Evolutionary conservation across 768 basidiomycete genomes (phyloP), one percentile per base, ranked within the genome.

Genomic region (Psilocybe cubensis): DNA sequence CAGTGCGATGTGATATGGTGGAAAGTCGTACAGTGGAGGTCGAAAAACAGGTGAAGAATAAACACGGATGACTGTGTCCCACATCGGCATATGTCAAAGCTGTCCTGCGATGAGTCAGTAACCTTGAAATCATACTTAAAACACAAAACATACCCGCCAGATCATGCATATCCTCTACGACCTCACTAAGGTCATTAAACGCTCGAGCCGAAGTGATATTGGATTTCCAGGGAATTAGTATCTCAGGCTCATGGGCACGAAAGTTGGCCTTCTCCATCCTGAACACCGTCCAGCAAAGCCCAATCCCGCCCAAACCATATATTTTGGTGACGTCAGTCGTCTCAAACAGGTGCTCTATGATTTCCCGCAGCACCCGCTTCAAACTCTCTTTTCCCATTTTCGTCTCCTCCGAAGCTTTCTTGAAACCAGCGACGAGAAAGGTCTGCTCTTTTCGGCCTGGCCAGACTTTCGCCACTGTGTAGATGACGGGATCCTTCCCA

Each of bases 291-390:
- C 59, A 60, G 5, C 54, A 46, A 12, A 60, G 50, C 9, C 59
- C 59, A 52, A 60, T 41, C 17, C 42, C 48, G 31, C 41, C 60
- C 35, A 61, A 44, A 31, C 51, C 56, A 27, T 54, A 61, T 45
- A 61, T 57, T 33, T 48, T 28, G 24, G 60, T 61, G 27, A 57
- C 38, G 23, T 46, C 45, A 17, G 8, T 8, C n/a, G n/a, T n/a
- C 9, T 35, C 40, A 44, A 57, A 61, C 43, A 44, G 54, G 49
- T 42, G 51, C 56, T 61, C 44, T 45, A 54, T 54, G 31, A 31
- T 57, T n/a, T 52, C 51, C 38, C 42, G 46, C 40, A 60, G 51
- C 52, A 48, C 56, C n/a, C 18, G 29, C 42, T 27, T 33, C 51
- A 57, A 6, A 47, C 10, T 47, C 29, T 57, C 46, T 44, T 38